A percentile compares a stretch with the other conserved stretches of the same genome.
Conservation (phyloP, 495 filamentous ascomycete species). For the Penicillium cosmopolitanum region DNA sequence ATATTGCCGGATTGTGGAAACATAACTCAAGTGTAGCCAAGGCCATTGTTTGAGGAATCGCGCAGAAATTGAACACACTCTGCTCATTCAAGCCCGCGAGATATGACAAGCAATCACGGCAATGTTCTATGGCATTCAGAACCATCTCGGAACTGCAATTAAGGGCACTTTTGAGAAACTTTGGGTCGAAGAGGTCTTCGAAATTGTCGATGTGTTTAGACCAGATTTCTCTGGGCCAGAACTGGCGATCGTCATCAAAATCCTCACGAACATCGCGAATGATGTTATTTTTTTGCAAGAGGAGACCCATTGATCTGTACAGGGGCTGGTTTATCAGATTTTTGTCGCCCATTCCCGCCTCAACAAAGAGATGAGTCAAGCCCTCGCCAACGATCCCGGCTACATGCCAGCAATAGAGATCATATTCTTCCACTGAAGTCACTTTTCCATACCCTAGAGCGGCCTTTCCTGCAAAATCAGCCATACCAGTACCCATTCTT, state of each 20-base stretch:
- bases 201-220: conserved; percentile 88
- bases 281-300: conserved; percentile 97
- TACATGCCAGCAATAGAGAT: conserved; percentile 96
- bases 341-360: conserved; percentile 83
- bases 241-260: conserved; percentile 79
- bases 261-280: conserved; percentile 95
- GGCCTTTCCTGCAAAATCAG: conserved; percentile 84
- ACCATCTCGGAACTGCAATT: conserved; percentile 95
- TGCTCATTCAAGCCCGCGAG: conserved; percentile 94
- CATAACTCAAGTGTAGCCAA: conserved; percentile 90
- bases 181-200: conserved; percentile 83
- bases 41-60: conserved; percentile 96
- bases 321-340: conserved; percentile 77
- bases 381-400: conserved; percentile 97
- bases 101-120: conserved; percentile 93
- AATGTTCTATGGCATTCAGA: conserved; percentile 81
- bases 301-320: conserved; percentile 94
- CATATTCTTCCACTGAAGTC: conserved; percentile 83
- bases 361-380: conserved; percentile 86
- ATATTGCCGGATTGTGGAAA: conserved; percentile 89
- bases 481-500: conserved; percentile 98
- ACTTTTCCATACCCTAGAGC: conserved; percentile 78
- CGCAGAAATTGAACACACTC: conserved; percentile 98
- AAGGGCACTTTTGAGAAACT: conserved; percentile 77
- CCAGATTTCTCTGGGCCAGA: conserved; percentile 97